These are phyloP conservation scores for Nasturtium officinale DNA, from an alignment of 345 rosid genomes.

Conservation along the genomic window DNA sequence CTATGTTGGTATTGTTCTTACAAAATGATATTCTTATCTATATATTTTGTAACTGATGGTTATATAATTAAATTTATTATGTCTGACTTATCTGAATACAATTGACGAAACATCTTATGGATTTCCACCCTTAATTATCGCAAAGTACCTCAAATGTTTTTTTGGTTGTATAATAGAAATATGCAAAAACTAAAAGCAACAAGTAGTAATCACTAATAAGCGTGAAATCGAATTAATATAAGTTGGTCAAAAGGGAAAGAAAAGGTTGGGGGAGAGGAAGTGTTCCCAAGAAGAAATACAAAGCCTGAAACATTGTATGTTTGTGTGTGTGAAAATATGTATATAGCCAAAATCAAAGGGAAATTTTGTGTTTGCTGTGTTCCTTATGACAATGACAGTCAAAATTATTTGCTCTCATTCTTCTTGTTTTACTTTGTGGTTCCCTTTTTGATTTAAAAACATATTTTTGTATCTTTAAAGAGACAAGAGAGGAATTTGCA, in stretches of 20 bases:
- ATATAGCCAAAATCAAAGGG: slow-evolving; percentile 32
- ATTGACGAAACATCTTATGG: not conserved
- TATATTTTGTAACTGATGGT: not conserved
- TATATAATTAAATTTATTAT: not conserved
- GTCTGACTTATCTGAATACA: not conserved
- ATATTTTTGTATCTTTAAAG: not conserved
- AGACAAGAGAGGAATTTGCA: slow-evolving; percentile 23
- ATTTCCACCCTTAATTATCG: not conserved
- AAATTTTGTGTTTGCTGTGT: slow-evolving; percentile 36
- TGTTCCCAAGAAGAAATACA: slow-evolving; percentile 44
- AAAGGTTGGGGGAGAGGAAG: slow-evolving; percentile 6
- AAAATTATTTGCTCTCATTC: slow-evolving; percentile 35
- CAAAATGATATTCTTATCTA: not conserved
- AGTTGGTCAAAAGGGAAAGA: slow-evolving; percentile 37
- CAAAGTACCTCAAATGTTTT: not conserved
- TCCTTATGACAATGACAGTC: slow-evolving; percentile 45
- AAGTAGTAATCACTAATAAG: not conserved
- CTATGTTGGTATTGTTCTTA: not conserved
- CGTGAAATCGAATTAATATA: slow-evolving; percentile 4
- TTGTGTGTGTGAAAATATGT: slow-evolving; percentile 30
- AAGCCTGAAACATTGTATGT: slow-evolving; percentile 36
- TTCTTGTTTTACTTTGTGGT: not conserved
- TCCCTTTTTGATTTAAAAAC: slow-evolving; percentile 18
- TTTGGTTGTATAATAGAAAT: not conserved
- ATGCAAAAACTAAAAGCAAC: not conserved